Evolutionary conservation across 164 flowering plant genomes (phyloP).

Genomic region (Aristolochia californica): DNA sequence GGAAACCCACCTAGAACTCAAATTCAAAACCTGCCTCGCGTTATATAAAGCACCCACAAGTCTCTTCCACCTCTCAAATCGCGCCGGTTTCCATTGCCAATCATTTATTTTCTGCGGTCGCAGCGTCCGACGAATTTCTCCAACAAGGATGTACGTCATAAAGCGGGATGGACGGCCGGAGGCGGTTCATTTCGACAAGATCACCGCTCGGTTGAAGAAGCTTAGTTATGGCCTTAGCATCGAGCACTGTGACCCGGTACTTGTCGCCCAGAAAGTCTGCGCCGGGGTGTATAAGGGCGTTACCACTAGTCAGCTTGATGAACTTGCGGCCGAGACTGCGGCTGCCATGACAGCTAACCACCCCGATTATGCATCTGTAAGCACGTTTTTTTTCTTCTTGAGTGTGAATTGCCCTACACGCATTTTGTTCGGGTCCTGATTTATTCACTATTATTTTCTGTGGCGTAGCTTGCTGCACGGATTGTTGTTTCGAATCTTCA

Average conservation of each 20-base stretch:
- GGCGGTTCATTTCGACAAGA: constrained; percentile 94
- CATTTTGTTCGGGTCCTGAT: no score
- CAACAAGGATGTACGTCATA: constrained; percentile 64
- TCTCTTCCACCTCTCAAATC: no score
- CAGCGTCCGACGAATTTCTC: constrained; percentile 37
- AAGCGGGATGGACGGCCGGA: constrained; percentile 95
- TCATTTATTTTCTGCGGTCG: neutral
- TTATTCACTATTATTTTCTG: neutral
- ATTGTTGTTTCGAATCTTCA: constrained; percentile 95
- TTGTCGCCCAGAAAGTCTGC: constrained; percentile 93
- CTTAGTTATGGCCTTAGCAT: constrained; percentile 83
- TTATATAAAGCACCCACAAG: no score
- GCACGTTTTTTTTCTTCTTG: neutral
- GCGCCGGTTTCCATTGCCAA: no score
- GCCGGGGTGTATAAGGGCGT: constrained; percentile 98
- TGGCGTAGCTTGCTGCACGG: constrained; percentile 80
- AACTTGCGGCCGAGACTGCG: constrained; percentile 93
- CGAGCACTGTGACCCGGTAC: constrained; percentile 94
- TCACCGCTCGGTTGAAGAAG: constrained; percentile 96
- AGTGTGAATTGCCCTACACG: neutral
- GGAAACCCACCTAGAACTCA: no score
- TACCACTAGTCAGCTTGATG: constrained; percentile 95
- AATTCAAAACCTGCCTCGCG: no score
- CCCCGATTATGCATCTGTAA: constrained; percentile 92
- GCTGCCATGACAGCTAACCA: constrained; percentile 96